Conservation (phyloP, 2,329 filamentous ascomycete species). For the Cercospora zeina region DNA sequence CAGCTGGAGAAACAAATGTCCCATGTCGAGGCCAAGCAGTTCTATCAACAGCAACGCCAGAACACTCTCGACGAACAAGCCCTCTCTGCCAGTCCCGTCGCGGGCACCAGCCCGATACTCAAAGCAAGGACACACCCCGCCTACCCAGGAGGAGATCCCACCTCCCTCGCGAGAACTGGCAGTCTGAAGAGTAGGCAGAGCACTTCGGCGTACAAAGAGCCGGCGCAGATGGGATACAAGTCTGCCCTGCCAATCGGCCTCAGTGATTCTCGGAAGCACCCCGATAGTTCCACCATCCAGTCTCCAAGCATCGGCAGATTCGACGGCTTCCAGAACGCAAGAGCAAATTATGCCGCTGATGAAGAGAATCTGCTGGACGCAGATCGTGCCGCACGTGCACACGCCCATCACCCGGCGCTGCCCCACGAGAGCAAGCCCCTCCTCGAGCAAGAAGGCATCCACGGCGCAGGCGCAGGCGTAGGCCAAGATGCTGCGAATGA, state of each 20-base stretch:
- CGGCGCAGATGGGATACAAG: slow-evolving; percentile 30
- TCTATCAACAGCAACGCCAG: slow-evolving; percentile 85
- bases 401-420: slow-evolving; percentile 53
- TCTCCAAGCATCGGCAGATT: slow-evolving; percentile 38
- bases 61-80: slow-evolving; percentile 51
- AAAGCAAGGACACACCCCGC: slow-evolving; percentile 49
- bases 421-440: slow-evolving; percentile 59
- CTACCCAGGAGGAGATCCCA: slow-evolving; percentile 43
- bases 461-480: slow-evolving; percentile 60
- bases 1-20: slow-evolving; percentile 92
- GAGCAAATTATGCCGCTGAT: slow-evolving; percentile 16
- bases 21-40: slow-evolving; percentile 90
- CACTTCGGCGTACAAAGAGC: slow-evolving; percentile 21
- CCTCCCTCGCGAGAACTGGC: slow-evolving; percentile 43
- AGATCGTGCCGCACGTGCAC: slow-evolving; percentile 52
- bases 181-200: slow-evolving; percentile 49
- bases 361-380: slow-evolving; percentile 46
- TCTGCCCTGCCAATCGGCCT: slow-evolving; percentile 42
- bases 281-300: slow-evolving; percentile 36
- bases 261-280: slow-evolving; percentile 38
- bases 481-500: slow-evolving; percentile 70
- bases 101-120: slow-evolving; percentile 41
- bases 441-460: slow-evolving; percentile 56
- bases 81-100: slow-evolving; percentile 38
- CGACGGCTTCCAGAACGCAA: slow-evolving; percentile 28